These are phyloP conservation scores for Parachaetomium inaequale DNA, from an alignment of 495 filamentous ascomycete genomes.

Conservation along the genomic window DNA sequence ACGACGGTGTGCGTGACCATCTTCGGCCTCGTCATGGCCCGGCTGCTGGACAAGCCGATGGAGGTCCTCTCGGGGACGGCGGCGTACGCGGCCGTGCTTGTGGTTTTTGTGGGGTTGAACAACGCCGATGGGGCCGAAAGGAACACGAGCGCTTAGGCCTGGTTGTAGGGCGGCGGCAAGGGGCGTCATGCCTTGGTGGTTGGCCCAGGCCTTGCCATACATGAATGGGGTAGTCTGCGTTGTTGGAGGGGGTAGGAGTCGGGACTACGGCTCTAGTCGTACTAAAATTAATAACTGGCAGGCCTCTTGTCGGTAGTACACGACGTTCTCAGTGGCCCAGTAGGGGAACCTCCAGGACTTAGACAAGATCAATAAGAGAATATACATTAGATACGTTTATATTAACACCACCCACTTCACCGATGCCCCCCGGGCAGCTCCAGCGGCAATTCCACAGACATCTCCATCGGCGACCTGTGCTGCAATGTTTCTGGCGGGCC, in stretches of 20 bases:
- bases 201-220: too few species aligned
- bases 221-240: neutral
- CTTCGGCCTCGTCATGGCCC: conserved; percentile 18
- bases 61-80: conserved; percentile 17
- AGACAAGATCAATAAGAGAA: too few species aligned
- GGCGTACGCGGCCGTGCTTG: neutral
- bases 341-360: too few species aligned
- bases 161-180: too few species aligned
- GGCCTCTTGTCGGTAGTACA: too few species aligned
- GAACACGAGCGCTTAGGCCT: neutral
- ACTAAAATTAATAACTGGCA: too few species aligned
- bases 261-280: too few species aligned
- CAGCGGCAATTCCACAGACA: neutral
- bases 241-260: too few species aligned
- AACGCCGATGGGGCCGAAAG: neutral
- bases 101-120: conserved; percentile 2
- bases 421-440: neutral
- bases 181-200: too few species aligned
- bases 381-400: neutral
- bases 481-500: neutral
- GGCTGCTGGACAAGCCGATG: conserved; percentile 12
- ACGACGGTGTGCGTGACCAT: conserved; percentile 19
- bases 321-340: too few species aligned
- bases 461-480: neutral
- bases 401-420: neutral